A percentile compares a stretch with the other conserved stretches of the same genome.
Evolutionary conservation across 768 basidiomycete genomes (phyloP).

Genomic region (Collybiopsis confluens): DNA sequence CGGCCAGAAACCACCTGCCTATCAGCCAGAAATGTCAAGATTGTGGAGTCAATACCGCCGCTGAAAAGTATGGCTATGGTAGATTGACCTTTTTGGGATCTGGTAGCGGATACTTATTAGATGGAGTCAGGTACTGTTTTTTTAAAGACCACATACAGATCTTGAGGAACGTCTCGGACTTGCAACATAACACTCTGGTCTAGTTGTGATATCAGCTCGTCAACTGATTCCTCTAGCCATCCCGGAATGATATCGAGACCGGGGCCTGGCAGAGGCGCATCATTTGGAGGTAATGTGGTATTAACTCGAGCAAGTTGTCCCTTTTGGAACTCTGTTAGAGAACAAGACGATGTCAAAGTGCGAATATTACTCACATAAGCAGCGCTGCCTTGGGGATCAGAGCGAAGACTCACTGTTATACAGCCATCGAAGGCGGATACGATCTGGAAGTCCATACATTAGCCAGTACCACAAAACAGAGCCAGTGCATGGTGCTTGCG

Average conservation of each 20-base stretch:
- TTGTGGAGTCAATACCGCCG: slow-evolving; percentile 91
- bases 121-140: too few species aligned
- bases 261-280: neutral
- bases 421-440: slow-evolving; percentile 12
- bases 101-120: neutral
- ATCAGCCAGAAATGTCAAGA: slow-evolving; percentile 78
- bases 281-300: slow-evolving; percentile 39
- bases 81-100: slow-evolving; percentile 32
- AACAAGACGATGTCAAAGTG: too few species aligned
- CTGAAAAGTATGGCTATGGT: slow-evolving; percentile 88
- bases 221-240: slow-evolving; percentile 38
- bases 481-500: slow-evolving; percentile 12
- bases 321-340: neutral
- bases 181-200: slow-evolving; percentile 64
- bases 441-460: too few species aligned
- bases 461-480: too few species aligned
- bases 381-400: neutral
- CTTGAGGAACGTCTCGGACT: slow-evolving; percentile 64
- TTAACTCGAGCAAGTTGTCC: slow-evolving; percentile 33
- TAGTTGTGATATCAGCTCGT: slow-evolving; percentile 50
- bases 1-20: slow-evolving; percentile 36
- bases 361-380: neutral
- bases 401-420: slow-evolving; percentile 14
- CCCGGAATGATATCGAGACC: slow-evolving; percentile 38
- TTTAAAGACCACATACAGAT: slow-evolving; percentile 25